Conservation (phyloP, 2,329 filamentous ascomycete genomes). For the Onygenales sp. region DNA sequence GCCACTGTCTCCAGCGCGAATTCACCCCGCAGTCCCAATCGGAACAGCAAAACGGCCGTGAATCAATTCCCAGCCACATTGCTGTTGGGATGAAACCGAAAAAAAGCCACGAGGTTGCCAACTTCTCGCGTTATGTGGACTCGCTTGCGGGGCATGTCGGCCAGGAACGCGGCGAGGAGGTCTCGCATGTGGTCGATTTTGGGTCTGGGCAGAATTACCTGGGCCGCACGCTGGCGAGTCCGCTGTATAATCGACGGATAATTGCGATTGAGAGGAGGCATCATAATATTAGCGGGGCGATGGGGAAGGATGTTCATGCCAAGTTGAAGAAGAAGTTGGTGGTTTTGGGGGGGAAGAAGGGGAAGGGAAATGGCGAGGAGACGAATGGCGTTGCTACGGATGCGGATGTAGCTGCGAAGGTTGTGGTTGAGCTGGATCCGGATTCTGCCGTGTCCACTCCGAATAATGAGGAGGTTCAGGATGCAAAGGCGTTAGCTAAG, state of each 20-base stretch:
- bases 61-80: conserved; percentile 56
- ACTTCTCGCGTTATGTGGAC: conserved; percentile 81
- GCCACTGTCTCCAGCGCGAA: conserved; percentile 56
- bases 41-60: conserved; percentile 34
- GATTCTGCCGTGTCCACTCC: conserved; percentile 4
- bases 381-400: background rate
- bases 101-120: conserved; percentile 85
- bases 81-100: conserved; percentile 91
- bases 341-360: conserved; percentile 73
- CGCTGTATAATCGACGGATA: conserved; percentile 76
- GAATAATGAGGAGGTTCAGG: background rate
- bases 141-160: conserved; percentile 51
- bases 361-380: conserved; percentile 14
- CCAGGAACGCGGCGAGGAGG: conserved; percentile 30
- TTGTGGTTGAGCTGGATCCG: background rate
- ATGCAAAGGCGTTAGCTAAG: background rate
- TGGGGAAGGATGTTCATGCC: conserved; percentile 72
- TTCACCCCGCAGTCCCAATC: conserved; percentile 36
- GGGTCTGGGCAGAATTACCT: conserved; percentile 96
- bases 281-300: conserved; percentile 78
- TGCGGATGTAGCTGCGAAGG: conserved; percentile 2
- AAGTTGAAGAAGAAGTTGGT: conserved; percentile 64
- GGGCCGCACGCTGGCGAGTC: conserved; percentile 72
- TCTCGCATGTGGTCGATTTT: conserved; percentile 90
- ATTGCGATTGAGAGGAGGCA: conserved; percentile 84